Percentiles rank a stretch among this genome's conserved stretches.
Evolutionary conservation across 306 rosid genomes (phyloP).

Genomic region (Betula pendula): DNA sequence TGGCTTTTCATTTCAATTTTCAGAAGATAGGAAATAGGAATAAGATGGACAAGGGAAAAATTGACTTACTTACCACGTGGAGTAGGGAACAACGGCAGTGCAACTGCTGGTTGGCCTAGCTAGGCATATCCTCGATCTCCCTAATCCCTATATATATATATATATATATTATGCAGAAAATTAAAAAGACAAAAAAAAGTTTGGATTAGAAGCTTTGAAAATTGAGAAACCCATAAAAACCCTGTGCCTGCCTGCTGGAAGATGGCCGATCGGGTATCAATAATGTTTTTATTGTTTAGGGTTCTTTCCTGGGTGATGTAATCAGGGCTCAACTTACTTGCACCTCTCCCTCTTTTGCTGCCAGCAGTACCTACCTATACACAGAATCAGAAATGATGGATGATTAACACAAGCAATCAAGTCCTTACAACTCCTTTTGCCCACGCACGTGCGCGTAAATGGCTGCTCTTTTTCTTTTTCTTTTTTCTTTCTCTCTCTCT

Average conservation of each 20-base stretch:
- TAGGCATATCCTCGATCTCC: background rate
- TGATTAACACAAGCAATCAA: slow-evolving; percentile 28
- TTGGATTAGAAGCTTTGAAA: slow-evolving; percentile 5
- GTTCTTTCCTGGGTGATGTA: slow-evolving; percentile 7
- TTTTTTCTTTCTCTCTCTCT: too few species aligned
- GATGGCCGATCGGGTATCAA: background rate
- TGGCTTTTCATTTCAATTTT: slow-evolving; percentile 16
- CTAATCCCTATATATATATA: too few species aligned
- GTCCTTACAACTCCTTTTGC: slow-evolving; percentile 25
- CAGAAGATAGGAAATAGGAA: background rate
- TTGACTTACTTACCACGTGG: background rate
- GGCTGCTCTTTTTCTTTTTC: too few species aligned
- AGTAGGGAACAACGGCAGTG: background rate
- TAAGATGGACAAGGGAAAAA: background rate
- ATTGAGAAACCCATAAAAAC: background rate
- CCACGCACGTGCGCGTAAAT: slow-evolving; percentile 18
- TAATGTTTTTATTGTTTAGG: background rate
- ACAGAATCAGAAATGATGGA: slow-evolving; percentile 31
- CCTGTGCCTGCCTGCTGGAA: background rate
- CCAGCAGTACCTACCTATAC: slow-evolving; percentile 9
- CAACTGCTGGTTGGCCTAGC: background rate
- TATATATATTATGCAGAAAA: background rate
- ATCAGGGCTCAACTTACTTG: slow-evolving; percentile 25
- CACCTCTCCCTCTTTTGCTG: background rate
- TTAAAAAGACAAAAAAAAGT: background rate